Base-by-base conservation (phyloP, 129 eudicot genomes). In the Kitagawia praeruptora region DNA sequence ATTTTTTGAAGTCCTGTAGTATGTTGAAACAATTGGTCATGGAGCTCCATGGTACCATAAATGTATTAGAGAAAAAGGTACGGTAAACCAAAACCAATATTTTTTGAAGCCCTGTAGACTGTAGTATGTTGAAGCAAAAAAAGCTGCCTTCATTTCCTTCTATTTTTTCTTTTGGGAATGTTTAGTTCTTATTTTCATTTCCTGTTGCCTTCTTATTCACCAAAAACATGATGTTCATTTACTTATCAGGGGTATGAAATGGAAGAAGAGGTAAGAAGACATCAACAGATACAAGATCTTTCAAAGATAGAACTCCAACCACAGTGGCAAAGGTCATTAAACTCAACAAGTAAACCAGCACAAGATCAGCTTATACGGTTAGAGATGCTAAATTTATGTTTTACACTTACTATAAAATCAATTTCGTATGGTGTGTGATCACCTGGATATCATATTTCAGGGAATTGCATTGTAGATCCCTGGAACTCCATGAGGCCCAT, bases 31-130 rank as follows among this genome's bases (percentile, higher is more conserved):
- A 79, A 78, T 90, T 93, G 19, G 89, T 93, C 58, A 90, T 88
- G 83, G 98, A 90, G 84, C 96, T 93, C 79, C 96, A 93, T 80
- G 49, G 85, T 79, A 93, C 96, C 80, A 84, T 93, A 56, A 87
- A 84, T 83, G 88, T 87, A 40, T 66, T 93, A 86, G 98, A 93
- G 82, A 93, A 86, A 80, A 90, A 89, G 93, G 98, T 93, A 8
- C 47, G 1, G 10, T 44, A 86, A 81, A 85, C 13, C 39, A 74
- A 39, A 46, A 34, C 66, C 72, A 64, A 80, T 41, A 72, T 82
- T 61, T 16, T 78, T 41, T 42, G 16, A 78, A 71, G 53, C 25
- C 38, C 54, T 44, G 38, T 44, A 73, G 6, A 21, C 54, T 44
- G 38, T 44, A 73, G 6, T 40, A n/a, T 23, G 34, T 23, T 44